Evolutionary conservation across 2,329 filamentous ascomycete species (phyloP).

Genomic region (Lasiodiplodia gonubiensis): DNA sequence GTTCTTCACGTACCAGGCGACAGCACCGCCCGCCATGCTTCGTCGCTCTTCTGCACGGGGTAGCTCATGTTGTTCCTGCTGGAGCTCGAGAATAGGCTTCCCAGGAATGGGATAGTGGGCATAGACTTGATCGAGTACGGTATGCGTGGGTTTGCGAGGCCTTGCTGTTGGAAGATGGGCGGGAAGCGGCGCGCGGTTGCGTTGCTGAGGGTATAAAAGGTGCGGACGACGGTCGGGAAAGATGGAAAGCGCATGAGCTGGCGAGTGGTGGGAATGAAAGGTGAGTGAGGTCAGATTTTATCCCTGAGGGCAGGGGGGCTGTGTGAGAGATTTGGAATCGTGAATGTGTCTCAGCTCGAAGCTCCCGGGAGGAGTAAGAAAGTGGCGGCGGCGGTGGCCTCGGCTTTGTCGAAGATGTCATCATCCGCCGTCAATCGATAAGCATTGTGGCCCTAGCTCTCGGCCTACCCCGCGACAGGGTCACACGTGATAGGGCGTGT

Average conservation of each 20-base stretch:
- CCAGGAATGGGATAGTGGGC: slow-evolving; percentile 78
- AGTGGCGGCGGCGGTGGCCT: slow-evolving; percentile 5
- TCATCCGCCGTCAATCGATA: slow-evolving; percentile 20
- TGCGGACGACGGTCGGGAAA: slow-evolving; percentile 50
- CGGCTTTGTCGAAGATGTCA: slow-evolving; percentile 15
- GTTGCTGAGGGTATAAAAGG: slow-evolving; percentile 55
- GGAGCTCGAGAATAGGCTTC: slow-evolving; percentile 73
- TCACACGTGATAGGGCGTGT: background rate
- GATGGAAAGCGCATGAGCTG: slow-evolving; percentile 27
- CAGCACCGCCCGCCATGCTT: slow-evolving; percentile 89
- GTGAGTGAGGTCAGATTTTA: background rate
- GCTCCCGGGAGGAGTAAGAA: background rate
- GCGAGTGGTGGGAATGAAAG: background rate
- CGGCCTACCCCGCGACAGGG: background rate
- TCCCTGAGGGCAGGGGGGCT: background rate
- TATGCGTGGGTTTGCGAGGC: slow-evolving; percentile 38
- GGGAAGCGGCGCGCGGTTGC: slow-evolving; percentile 45
- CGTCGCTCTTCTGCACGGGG: slow-evolving; percentile 78
- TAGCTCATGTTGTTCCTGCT: slow-evolving; percentile 56
- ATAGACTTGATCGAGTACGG: slow-evolving; percentile 60
- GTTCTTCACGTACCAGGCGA: slow-evolving; percentile 63
- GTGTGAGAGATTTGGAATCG: slow-evolving; percentile 6
- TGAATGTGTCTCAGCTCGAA: background rate
- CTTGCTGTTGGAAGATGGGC: slow-evolving; percentile 1
- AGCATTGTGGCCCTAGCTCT: background rate